phyloP scores from a whole-genome alignment of 208 protist genomes.

The Wallacemonas rigidus region DNA sequence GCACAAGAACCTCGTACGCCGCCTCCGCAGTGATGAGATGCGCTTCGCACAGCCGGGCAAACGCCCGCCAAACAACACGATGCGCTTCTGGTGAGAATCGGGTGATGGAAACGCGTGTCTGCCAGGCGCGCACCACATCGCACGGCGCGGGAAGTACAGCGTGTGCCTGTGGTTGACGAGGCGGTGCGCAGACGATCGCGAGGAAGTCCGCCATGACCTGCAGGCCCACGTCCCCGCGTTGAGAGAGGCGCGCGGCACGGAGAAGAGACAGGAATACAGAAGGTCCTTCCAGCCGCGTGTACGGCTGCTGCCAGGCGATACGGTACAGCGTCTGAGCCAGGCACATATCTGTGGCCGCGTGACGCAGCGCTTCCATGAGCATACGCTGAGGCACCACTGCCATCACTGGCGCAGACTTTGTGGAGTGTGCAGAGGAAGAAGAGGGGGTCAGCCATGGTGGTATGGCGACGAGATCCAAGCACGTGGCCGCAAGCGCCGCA shows the following conservation, averaged over 20 bases:
- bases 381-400: conserved; percentile 44
- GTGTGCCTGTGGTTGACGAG: too few relatives aligned
- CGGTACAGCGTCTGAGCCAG: conserved; percentile 43
- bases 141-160: conserved; percentile 6
- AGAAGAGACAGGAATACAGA: conserved; percentile 73
- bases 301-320: conserved; percentile 53
- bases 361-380: conserved; percentile 56
- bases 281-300: conserved; percentile 55
- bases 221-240: conserved; percentile 38
- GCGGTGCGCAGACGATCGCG: neutral
- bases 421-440: too few relatives aligned
- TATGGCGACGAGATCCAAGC: conserved; percentile 19
- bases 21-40: conserved; percentile 33
- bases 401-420: too few relatives aligned
- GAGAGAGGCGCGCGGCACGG: conserved; percentile 36
- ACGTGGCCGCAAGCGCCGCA: conserved; percentile 22
- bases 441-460: neutral
- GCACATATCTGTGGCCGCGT: conserved; percentile 37
- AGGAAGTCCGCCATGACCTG: conserved; percentile 58
- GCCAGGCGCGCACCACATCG: neutral
- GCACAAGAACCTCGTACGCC: conserved; percentile 31
- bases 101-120: neutral
- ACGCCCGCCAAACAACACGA: conserved; percentile 49
- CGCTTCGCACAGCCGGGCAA: conserved; percentile 37
- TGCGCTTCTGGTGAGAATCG: conserved; percentile 47